Evolutionary conservation across 2,329 filamentous ascomycete species (phyloP).

Genomic region (Penicillium janthinellum): DNA sequence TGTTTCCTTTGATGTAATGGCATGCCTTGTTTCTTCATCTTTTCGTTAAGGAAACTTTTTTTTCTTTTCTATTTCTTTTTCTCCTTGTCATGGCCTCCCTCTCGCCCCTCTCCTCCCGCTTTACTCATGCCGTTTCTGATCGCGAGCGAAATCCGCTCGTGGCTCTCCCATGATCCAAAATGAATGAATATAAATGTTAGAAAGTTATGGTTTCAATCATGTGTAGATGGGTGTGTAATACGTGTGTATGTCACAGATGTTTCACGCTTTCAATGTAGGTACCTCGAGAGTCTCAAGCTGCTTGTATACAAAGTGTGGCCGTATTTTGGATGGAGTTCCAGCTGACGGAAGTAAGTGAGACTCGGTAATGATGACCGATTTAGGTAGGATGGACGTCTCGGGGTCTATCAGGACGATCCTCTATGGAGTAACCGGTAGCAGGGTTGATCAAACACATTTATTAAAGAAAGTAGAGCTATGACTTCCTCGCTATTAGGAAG

Average conservation of each 20-base stretch:
- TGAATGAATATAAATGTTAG: conserved; percentile 31
- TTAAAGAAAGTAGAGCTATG: background rate
- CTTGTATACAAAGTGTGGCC: background rate
- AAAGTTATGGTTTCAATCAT: conserved; percentile 1
- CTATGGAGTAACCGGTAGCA: background rate
- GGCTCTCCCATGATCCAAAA: conserved; percentile 24
- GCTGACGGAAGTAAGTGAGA: background rate
- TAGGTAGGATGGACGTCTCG: background rate
- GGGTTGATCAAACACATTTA: background rate
- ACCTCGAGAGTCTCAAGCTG: background rate
- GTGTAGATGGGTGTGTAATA: background rate
- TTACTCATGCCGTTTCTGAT: conserved; percentile 25
- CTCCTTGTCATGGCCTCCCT: conserved; percentile 17
- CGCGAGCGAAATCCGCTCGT: conserved; percentile 19
- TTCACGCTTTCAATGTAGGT: too few relatives aligned
- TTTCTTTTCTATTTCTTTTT: conserved; percentile 27
- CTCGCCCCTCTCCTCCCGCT: conserved; percentile 1
- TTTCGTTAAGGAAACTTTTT: conserved; percentile 19
- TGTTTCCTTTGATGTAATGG: conserved; percentile 34
- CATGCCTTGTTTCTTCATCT: conserved; percentile 32
- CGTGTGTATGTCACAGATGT: background rate
- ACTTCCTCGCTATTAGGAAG: background rate
- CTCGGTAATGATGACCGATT: background rate
- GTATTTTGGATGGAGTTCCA: too few relatives aligned
- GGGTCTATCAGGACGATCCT: background rate